Evolutionary conservation across 1,284 basidiomycete species (phyloP).

Genomic region (Vanrija humicola): DNA sequence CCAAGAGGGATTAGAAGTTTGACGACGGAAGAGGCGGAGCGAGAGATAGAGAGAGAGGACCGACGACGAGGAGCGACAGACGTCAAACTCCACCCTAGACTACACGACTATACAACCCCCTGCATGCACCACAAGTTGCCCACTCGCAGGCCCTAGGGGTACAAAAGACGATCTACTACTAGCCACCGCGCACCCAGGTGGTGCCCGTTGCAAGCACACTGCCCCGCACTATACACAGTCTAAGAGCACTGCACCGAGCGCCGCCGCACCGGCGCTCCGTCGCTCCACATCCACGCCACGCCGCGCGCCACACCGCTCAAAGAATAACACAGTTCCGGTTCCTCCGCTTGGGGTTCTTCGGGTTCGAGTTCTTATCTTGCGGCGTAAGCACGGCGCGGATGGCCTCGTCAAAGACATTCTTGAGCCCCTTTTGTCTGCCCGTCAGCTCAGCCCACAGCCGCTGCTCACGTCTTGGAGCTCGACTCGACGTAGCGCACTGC

Average conservation of each 20-base stretch:
- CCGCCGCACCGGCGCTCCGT: background rate
- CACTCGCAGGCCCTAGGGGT: too few species aligned
- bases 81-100: background rate
- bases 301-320: conserved; percentile 8
- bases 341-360: conserved; percentile 26
- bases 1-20: conserved; percentile 1
- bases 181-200: background rate
- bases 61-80: background rate
- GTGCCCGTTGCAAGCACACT: background rate
- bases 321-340: conserved; percentile 49
- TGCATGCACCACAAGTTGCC: conserved; percentile 8
- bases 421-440: conserved; percentile 38
- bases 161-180: background rate
- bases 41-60: background rate
- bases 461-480: conserved; percentile 70
- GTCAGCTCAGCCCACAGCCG: background rate
- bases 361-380: conserved; percentile 28
- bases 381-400: conserved; percentile 62
- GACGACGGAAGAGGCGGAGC: background rate
- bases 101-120: conserved; percentile 10
- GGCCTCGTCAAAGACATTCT: conserved; percentile 92
- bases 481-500: conserved; percentile 97
- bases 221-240: background rate
- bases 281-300: background rate
- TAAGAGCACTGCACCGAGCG: background rate